These are phyloP conservation scores for Candida wancherniae DNA, from an alignment of 805 yeast genomes.

Conservation along the genomic window DNA sequence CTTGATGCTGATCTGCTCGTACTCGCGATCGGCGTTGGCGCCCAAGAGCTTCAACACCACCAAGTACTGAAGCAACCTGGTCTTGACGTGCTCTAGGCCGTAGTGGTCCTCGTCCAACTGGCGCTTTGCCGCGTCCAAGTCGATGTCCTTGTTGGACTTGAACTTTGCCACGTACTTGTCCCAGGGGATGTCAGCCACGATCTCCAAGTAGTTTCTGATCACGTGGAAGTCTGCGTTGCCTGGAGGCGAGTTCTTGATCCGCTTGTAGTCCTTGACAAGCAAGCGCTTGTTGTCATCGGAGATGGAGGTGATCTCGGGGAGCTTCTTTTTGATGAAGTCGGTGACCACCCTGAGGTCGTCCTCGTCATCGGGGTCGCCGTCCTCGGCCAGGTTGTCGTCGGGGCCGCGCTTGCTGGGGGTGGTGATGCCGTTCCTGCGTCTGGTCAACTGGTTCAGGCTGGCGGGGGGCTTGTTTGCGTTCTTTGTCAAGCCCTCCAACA, in stretches of 20 bases:
- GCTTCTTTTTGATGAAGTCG: slow-evolving; percentile 31
- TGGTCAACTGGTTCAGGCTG: slow-evolving; percentile 7
- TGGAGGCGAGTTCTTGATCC: slow-evolving; percentile 48
- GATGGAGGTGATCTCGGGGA: slow-evolving; percentile 32
- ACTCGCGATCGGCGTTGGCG: slow-evolving; percentile 30
- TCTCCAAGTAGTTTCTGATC: slow-evolving; percentile 58
- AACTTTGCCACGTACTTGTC: slow-evolving; percentile 30
- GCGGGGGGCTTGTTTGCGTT: slow-evolving; percentile 9
- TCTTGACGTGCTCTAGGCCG: slow-evolving; percentile 71
- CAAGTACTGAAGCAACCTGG: slow-evolving; percentile 69
- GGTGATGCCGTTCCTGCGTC: slow-evolving; percentile 7
- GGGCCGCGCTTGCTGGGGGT: not conserved
- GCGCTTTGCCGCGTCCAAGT: slow-evolving; percentile 48
- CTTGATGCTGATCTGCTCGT: slow-evolving; percentile 3
- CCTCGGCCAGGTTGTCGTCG: slow-evolving; percentile 19
- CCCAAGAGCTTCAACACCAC: slow-evolving; percentile 66
- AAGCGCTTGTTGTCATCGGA: slow-evolving; percentile 37
- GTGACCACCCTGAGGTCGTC: slow-evolving; percentile 37
- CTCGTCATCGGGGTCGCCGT: slow-evolving; percentile 44
- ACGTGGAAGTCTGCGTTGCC: slow-evolving; percentile 60
- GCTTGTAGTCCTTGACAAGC: slow-evolving; percentile 46
- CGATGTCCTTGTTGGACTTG: slow-evolving; percentile 40
- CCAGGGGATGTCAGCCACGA: slow-evolving; percentile 65
- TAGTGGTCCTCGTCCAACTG: slow-evolving; percentile 72
- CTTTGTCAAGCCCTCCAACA: slow-evolving; percentile 44